These are phyloP conservation scores for Hura crepitans DNA, from an alignment of 441 rosid genomes.

Conservation along the genomic window DNA sequence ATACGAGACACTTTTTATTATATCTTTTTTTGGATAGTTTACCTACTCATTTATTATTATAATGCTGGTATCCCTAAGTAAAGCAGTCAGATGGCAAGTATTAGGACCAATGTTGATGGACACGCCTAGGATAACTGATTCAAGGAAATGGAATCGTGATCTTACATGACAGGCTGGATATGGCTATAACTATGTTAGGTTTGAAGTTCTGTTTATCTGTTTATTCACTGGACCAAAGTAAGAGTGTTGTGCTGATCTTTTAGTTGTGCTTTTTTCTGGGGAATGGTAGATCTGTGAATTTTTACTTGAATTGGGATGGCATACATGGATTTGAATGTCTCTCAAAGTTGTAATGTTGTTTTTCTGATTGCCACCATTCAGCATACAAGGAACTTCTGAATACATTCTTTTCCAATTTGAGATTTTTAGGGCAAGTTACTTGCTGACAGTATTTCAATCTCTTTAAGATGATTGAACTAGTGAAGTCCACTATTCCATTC, in stretches of 20 bases:
- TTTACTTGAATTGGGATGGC: neutral
- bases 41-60: neutral
- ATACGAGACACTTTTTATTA: neutral
- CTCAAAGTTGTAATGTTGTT: neutral
- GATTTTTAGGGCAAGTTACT: neutral
- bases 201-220: conserved; percentile 5
- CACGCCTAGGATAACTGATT: conserved; percentile 2
- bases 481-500: neutral
- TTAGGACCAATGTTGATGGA: neutral
- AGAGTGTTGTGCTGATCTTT: neutral
- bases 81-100: neutral
- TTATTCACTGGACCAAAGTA: neutral
- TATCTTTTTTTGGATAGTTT: neutral
- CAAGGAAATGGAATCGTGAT: neutral
- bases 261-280: neutral
- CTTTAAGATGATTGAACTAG: neutral
- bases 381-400: neutral
- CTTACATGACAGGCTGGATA: neutral
- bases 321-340: neutral
- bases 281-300: neutral
- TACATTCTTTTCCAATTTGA: neutral
- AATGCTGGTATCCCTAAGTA: neutral
- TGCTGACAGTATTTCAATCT: conserved; percentile 4
- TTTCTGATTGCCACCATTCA: neutral
- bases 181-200: neutral